Evolutionary conservation across 345 rosid genomes (phyloP).

Genomic region (Murraya paniculata): DNA sequence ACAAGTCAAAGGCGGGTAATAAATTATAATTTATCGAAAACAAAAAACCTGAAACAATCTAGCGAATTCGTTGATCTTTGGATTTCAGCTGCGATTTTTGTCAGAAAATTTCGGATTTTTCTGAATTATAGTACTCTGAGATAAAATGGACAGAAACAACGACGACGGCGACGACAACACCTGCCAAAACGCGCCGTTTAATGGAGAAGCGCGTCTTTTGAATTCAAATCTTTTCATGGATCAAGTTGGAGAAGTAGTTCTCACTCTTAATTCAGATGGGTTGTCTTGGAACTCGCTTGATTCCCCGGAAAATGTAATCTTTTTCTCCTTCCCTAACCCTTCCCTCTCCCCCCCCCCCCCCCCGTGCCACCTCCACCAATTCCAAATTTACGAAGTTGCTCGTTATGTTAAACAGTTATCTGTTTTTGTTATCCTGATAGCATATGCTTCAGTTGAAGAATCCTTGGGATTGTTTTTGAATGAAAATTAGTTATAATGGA

Average conservation of each 20-base stretch:
- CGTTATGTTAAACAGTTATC: background rate
- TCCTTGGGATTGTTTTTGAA: background rate
- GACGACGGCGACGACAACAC: slow-evolving; percentile 17
- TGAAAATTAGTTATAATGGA: background rate
- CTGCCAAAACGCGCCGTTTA: slow-evolving; percentile 8
- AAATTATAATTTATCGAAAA: background rate
- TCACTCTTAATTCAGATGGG: slow-evolving; percentile 54
- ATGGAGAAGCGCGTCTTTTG: slow-evolving; percentile 25
- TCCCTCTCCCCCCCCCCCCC: too few relatives aligned
- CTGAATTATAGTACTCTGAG: background rate
- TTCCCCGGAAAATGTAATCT: slow-evolving; percentile 48
- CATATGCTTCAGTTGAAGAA: background rate
- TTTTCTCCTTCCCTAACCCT: too few relatives aligned
- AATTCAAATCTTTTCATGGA: slow-evolving; percentile 54
- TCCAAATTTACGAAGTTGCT: background rate
- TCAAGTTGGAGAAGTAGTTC: slow-evolving; percentile 62
- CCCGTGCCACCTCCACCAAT: too few relatives aligned
- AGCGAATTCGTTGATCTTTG: background rate
- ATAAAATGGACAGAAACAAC: slow-evolving; percentile 21
- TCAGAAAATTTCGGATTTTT: background rate
- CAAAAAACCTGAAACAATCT: background rate
- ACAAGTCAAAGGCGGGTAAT: background rate
- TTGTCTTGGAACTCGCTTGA: slow-evolving; percentile 69
- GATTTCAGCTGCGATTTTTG: background rate
- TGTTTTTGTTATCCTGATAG: background rate